phyloP scores from a whole-genome alignment of 225 moss, liverwort and hornwort genomes.

The Neckera pumila region DNA sequence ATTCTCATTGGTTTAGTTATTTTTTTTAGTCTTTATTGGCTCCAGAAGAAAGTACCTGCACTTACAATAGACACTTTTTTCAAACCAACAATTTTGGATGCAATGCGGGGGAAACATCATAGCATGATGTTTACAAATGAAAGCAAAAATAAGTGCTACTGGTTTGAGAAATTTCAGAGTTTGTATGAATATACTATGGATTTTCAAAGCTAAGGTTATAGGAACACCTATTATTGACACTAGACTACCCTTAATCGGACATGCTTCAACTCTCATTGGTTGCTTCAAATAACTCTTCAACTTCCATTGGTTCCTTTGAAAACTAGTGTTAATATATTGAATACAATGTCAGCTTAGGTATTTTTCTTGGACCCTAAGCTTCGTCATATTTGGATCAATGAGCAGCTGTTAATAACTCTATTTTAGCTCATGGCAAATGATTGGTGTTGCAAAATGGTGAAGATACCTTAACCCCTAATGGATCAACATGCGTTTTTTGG shows the following conservation, averaged over 20 bases:
- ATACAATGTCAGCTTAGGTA: too few species aligned
- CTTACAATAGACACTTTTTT: neutral
- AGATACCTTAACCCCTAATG: neutral
- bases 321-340: too few species aligned
- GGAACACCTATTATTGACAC: neutral
- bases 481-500: too few species aligned
- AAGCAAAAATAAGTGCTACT: neutral
- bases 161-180: neutral
- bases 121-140: neutral
- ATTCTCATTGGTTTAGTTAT: neutral
- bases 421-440: accelerated
- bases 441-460: neutral
- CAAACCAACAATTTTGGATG: neutral
- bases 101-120: neutral
- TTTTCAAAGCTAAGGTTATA: neutral
- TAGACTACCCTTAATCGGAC: accelerated
- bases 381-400: neutral
- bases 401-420: accelerated
- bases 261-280: neutral
- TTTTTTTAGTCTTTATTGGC: neutral
- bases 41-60: neutral
- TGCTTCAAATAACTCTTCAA: neutral
- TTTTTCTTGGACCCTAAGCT: too few species aligned
- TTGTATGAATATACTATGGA: neutral
- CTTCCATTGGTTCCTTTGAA: neutral